Base-by-base conservation (phyloP, 1,139 yeast species). In the Yamadazyma sp. region DNA sequence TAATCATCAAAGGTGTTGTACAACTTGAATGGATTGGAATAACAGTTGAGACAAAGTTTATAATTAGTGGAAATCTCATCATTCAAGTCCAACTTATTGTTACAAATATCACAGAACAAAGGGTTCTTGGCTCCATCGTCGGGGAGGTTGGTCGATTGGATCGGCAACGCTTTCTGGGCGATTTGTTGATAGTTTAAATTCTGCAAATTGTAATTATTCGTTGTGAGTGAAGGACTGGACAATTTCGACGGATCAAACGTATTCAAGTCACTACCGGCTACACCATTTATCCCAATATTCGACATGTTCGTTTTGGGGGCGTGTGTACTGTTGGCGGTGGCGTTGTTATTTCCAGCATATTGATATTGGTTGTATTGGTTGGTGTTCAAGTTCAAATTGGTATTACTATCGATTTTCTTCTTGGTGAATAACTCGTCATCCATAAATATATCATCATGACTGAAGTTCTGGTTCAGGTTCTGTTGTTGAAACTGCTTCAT, bases 401-500 rank as follows among this genome's bases (percentile, higher is more conserved):
- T 31, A 34, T 35, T 40, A 16, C 38, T 41, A 33, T 48, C 49
- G 17, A 37, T 36, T 17, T 42, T 45, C 38, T 45, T 43, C 37
- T 41, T 39, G 33, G 45, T 49, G 41, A 60, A 60, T 39, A 58
- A 48, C 24, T 59, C 63, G 44, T 59, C 63, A 34, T 58, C 59
- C 49, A 58, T 52, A 38, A 59, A 56, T 22, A 61, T 51, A 39
- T 69, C 76, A 41, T 71, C 76, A 40, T 66, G 69, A 52, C 66
- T 60, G 48, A 66, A 68, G 39, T 69, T 66, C 38, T 63, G 66
- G 31, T 63, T 64, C 34, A 59, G 60, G 44, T 59, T 58, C 46
- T 70, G 76, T 49, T 70, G 75, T 48, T 69, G 67, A 49, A 71
- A 70, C 53, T 71, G 77, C 49, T 68, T 69, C 61, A 71, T 62